These are phyloP conservation scores for Trichosporon ovoides DNA, from an alignment of 1,284 basidiomycete species.

Conservation along the genomic window DNA sequence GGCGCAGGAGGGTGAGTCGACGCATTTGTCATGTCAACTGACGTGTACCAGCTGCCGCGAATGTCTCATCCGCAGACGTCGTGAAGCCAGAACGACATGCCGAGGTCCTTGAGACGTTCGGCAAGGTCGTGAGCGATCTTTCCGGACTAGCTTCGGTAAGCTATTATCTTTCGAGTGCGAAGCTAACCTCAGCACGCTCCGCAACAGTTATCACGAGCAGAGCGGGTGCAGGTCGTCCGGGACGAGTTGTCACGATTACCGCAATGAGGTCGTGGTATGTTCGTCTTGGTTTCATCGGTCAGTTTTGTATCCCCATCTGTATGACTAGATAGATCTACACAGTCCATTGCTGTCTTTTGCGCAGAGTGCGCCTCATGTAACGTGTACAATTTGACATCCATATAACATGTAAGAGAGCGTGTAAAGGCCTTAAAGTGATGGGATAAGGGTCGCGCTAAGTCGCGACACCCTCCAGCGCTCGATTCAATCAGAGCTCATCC, in stretches of 20 bases:
- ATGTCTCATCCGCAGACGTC: slow-evolving; percentile 18
- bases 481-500: slow-evolving; percentile 27
- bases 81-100: slow-evolving; percentile 35
- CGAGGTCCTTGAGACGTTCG: slow-evolving; percentile 33
- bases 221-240: slow-evolving; percentile 44
- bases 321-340: background rate
- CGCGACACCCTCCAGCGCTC: too few relatives aligned
- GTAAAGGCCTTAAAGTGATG: background rate
- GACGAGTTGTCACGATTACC: slow-evolving; percentile 33
- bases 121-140: slow-evolving; percentile 30
- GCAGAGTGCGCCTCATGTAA: too few relatives aligned
- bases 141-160: slow-evolving; percentile 36
- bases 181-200: slow-evolving; percentile 34
- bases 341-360: too few relatives aligned
- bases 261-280: background rate
- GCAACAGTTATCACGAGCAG: slow-evolving; percentile 39
- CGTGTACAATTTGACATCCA: too few relatives aligned
- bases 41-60: slow-evolving; percentile 1
- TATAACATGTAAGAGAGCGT: too few relatives aligned
- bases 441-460: too few relatives aligned
- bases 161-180: background rate
- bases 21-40: background rate
- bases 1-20: background rate
- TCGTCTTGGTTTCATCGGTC: background rate
- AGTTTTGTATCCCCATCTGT: background rate